phyloP scores from a whole-genome alignment of 2,329 filamentous ascomycete species.

The Diaporthe vaccinii region DNA sequence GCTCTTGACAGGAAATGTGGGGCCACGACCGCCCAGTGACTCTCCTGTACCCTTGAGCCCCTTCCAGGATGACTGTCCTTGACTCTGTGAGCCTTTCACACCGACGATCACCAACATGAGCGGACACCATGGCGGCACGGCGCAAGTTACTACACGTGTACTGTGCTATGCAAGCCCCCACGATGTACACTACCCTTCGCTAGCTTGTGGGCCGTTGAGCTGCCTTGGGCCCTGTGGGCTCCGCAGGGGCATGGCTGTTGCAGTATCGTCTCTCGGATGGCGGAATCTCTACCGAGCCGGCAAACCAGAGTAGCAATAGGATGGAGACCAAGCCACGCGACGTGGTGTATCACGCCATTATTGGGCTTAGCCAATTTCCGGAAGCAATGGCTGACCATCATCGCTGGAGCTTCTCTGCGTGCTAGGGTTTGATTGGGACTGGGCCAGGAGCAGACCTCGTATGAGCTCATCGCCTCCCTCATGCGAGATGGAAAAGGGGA shows the following conservation, averaged over 20 bases:
- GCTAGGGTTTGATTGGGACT: not conserved
- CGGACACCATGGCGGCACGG: not conserved
- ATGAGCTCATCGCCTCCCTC: constrained; percentile 4
- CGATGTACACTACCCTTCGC: not conserved
- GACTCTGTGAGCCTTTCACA: not conserved
- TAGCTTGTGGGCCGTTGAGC: constrained; percentile 9
- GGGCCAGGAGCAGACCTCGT: not conserved
- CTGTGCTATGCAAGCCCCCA: constrained; percentile 1
- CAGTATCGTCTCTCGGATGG: constrained; percentile 7
- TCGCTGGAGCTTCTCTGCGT: not conserved
- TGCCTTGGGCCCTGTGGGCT: not conserved
- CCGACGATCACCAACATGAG: not conserved
- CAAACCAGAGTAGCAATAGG: constrained; percentile 7
- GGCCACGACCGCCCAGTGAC: constrained; percentile 14
- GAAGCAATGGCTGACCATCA: constrained; percentile 4
- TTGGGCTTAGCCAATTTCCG: constrained; percentile 15
- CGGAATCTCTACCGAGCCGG: constrained; percentile 23
- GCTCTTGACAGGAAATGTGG: constrained; percentile 42
- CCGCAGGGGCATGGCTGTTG: not conserved
- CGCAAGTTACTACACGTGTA: not conserved
- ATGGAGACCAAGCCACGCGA: constrained; percentile 33
- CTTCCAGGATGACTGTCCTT: not conserved
- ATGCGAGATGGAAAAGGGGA: not conserved
- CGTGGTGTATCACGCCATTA: constrained; percentile 33
- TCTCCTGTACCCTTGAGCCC: constrained; percentile 32